Evolutionary conservation across 768 basidiomycete genomes (phyloP).

Genomic region (Suillus cothurnatus): DNA sequence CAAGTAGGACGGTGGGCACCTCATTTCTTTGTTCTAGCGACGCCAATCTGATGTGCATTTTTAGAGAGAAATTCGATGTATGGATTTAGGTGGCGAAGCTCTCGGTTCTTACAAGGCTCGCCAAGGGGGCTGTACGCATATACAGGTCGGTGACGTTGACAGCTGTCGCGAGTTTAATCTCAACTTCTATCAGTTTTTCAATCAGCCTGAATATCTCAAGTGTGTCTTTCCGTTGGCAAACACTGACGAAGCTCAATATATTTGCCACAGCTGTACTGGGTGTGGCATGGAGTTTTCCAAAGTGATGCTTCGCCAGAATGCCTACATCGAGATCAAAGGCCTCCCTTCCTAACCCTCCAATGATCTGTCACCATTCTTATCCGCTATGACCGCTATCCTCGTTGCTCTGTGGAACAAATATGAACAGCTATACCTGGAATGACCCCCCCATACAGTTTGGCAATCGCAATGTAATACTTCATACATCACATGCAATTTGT

Average conservation of each 20-base stretch:
- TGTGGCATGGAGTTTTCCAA: constrained; percentile 45
- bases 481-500: constrained; percentile 23
- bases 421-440: constrained; percentile 20
- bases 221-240: constrained; percentile 23
- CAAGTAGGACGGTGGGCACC: constrained; percentile 34
- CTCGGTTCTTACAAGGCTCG: constrained; percentile 42
- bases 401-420: constrained; percentile 7
- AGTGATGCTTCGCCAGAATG: constrained; percentile 40
- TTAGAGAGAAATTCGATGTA: constrained; percentile 45
- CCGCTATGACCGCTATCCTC: not conserved
- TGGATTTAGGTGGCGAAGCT: constrained; percentile 44
- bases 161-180: constrained; percentile 4
- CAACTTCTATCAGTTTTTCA: constrained; percentile 38
- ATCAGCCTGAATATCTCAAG: constrained; percentile 40
- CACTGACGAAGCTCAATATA: not conserved
- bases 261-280: constrained; percentile 36
- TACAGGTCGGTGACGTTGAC: constrained; percentile 34
- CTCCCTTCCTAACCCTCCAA: constrained; percentile 32
- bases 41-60: constrained; percentile 14
- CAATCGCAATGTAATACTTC: constrained; percentile 32
- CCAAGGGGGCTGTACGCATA: constrained; percentile 43
- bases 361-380: constrained; percentile 6
- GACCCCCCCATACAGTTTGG: constrained; percentile 11
- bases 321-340: constrained; percentile 43
- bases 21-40: constrained; percentile 1